Percentiles rank a stretch among this genome's conserved stretches.
These are phyloP conservation scores for Chalaropsis thielavioides DNA, from an alignment of 2,329 filamentous ascomycete genomes.

Conservation along the genomic window DNA sequence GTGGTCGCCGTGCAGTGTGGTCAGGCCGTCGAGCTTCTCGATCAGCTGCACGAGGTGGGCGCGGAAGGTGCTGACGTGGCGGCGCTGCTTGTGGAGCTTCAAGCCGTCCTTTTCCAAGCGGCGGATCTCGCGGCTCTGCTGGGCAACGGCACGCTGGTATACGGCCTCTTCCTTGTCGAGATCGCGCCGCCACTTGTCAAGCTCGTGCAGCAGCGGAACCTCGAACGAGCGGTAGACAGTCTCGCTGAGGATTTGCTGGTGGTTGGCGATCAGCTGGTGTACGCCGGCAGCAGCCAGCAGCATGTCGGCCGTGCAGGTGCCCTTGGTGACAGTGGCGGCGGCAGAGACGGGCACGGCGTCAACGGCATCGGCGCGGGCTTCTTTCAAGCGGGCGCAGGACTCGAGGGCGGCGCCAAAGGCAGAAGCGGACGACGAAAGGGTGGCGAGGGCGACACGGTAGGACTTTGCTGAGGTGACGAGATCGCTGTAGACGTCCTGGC, in stretches of 20 bases:
- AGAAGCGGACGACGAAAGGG: slow-evolving; percentile 46
- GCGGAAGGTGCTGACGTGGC: slow-evolving; percentile 48
- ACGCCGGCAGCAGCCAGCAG: slow-evolving; percentile 48
- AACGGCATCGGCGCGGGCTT: slow-evolving; percentile 46
- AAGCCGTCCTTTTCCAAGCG: slow-evolving; percentile 50
- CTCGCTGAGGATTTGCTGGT: slow-evolving; percentile 55
- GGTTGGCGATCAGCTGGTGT: slow-evolving; percentile 53
- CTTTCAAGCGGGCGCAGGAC: slow-evolving; percentile 52
- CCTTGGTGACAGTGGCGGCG: slow-evolving; percentile 29
- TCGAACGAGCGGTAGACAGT: slow-evolving; percentile 55
- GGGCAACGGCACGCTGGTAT: slow-evolving; percentile 41
- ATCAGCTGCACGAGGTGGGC: slow-evolving; percentile 51
- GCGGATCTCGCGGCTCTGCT: slow-evolving; percentile 45
- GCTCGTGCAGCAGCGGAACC: slow-evolving; percentile 53
- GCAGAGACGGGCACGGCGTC: slow-evolving; percentile 24
- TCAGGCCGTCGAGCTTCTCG: slow-evolving; percentile 46
- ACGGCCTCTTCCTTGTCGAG: slow-evolving; percentile 50
- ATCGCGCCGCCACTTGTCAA: slow-evolving; percentile 48
- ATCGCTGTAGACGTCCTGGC: slow-evolving; percentile 47
- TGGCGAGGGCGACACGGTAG: slow-evolving; percentile 47
- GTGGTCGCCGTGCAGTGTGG: slow-evolving; percentile 44
- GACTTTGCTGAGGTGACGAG: slow-evolving; percentile 47
- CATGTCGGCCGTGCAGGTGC: slow-evolving; percentile 47
- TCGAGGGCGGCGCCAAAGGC: slow-evolving; percentile 51
- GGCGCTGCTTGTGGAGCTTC: slow-evolving; percentile 44